Base-by-base conservation (phyloP, 169 alveolate species). In the Plasmodium vivax region DNA sequence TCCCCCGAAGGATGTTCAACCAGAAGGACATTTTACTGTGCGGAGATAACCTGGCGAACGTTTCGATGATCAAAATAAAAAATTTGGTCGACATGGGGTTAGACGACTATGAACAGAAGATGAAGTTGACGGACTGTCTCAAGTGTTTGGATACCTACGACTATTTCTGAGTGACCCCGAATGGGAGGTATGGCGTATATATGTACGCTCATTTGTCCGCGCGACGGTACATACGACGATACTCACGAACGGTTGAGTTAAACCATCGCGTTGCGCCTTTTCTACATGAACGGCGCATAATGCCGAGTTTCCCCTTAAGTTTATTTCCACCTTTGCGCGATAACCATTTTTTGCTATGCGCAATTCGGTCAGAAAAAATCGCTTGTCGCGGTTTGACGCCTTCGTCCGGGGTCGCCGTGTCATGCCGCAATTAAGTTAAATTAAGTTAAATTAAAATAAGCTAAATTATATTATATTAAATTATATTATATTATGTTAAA, bases 121-220 rank as follows among this genome's bases (percentile, higher is more conserved):
- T 41, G 56, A 88, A 88, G 58, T 68, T 88, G 51, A 45, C 94
- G 10, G 82, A 88, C 12, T 88, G 94, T 71, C 47, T 88, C 36
- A 88, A 79, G 51, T 68, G 73, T 81, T 88, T 88, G 58, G 94
- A 88, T 68, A 80, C 94, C 71, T 88, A 88, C 38, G 94, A 88
- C 47, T 88, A 88, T 58, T 88, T 88, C 83, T 88, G 77, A 62
- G 54, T 43, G n/a, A n/a, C 27, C n/a, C 47, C 16, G 10, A 19
- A 38, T 38, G n/a, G n/a, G 27, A 27, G 4, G 10, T 3, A 80
- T 47, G 19, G 38, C 34, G 54, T 36, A 68, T 34, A 77, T n/a
- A n/a, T n/a, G n/a, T 36, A 85, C 8, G 38, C 32, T 12, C 32
- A 71, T 84, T 68, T 71, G 74, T 41, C 45, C 32, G 38, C 51